These are phyloP conservation scores for Verticillium alfalfae DNA, from an alignment of 2,329 filamentous ascomycete genomes.

Conservation along the genomic window DNA sequence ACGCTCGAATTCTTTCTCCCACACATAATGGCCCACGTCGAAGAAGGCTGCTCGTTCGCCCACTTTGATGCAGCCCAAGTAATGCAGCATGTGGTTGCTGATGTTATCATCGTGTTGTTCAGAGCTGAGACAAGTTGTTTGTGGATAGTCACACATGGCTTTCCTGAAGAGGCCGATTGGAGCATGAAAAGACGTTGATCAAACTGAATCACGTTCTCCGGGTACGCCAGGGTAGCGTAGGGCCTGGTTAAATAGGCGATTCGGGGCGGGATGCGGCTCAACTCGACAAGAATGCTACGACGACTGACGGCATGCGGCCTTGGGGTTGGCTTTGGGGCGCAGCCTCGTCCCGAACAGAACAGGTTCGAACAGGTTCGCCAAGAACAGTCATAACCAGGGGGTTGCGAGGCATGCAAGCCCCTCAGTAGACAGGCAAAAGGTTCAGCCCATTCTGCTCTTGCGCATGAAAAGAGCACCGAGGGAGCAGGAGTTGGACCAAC, in stretches of 20 bases:
- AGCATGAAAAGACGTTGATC: neutral
- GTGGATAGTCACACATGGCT: neutral
- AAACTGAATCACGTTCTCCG: too few species aligned
- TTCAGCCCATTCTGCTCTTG: neutral
- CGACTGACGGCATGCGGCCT: neutral
- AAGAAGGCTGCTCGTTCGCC: neutral
- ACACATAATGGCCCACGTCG: neutral
- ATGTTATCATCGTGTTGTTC: neutral
- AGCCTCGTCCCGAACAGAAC: neutral
- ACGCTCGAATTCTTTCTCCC: neutral
- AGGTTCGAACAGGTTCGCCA: neutral
- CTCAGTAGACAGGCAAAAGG: neutral
- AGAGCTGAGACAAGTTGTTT: neutral
- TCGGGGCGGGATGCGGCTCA: neutral
- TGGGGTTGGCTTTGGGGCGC: neutral
- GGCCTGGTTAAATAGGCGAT: neutral
- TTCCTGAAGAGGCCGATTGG: neutral
- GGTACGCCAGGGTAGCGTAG: too few species aligned
- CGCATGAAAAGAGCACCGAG: neutral
- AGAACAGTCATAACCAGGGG: neutral
- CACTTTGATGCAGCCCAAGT: conserved; percentile 4
- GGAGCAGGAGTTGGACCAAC: neutral
- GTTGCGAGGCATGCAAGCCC: neutral
- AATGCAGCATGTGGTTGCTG: neutral
- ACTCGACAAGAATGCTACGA: neutral